Evolutionary conservation across 257 asterid genomes (phyloP), one percentile per base, ranked within the genome.

Genomic region (Apocynum venetum): DNA sequence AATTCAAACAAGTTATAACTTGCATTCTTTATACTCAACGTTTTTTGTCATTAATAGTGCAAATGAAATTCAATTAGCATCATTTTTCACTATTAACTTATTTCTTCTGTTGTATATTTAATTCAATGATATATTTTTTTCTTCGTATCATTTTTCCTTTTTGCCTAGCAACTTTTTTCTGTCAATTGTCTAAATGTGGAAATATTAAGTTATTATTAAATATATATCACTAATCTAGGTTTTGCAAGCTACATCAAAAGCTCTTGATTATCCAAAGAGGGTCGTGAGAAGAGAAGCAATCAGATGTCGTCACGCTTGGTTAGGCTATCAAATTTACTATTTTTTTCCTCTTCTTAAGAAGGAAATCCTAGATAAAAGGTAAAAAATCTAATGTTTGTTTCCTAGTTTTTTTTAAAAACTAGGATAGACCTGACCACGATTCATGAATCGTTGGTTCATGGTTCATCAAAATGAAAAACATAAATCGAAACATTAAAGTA

Each of bases 301-400:
- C 81, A 91, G 89, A 85, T 93, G 99, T 71, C 91, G 89, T n/a
- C 96, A 86, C 63, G 92, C 96, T 77, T 95, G 99, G 99, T 91
- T 78, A 78, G 88, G 64, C 74, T 72, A 49, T 75, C 35, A 35
- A 65, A 67, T 72, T 73, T 43, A 67, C 55, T 31, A 11, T 65
- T 71, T 55, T 71, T 73, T 71, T 80, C 40, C 38, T 31, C 56
- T 8, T 66, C 6, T 25, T 43, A 43, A 43, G 53, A 20, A 68
- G 72, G 53, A 68, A 43, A 44, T 68, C 38, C 51, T 15, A 0
- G 20, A 41, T 38, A 38, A 53, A 43, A 59, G 75, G 51, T 25
- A 67, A 73, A 70, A 25, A 17, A 25, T 25, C 12, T 48, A 17
- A 36, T 19, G 19, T 57, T 43, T 77, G 38, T 31, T 74, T 4